Conservation (phyloP, 2,329 filamentous ascomycete species). For the Aspergillus neotritici region DNA sequence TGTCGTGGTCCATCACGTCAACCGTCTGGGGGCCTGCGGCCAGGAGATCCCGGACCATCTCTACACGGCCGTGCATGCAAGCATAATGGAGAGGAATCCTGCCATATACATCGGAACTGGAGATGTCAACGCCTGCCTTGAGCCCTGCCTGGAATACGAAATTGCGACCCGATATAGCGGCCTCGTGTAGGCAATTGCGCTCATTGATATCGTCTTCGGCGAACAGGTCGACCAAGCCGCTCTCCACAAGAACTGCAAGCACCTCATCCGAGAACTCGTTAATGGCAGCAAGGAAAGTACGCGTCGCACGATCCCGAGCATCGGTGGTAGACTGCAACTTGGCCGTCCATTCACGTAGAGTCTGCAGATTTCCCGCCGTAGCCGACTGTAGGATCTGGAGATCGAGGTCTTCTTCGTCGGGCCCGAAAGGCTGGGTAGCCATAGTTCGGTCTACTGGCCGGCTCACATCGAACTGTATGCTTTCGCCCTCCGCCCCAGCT, state of each 20-base stretch:
- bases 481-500: constrained; percentile 94
- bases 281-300: constrained; percentile 84
- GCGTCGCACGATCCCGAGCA: constrained; percentile 70
- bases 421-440: constrained; percentile 47
- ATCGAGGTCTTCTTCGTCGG: constrained; percentile 85
- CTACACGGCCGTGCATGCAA: constrained; percentile 84
- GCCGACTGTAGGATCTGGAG: constrained; percentile 79
- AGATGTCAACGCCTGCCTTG: constrained; percentile 67
- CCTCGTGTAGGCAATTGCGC: constrained; percentile 90
- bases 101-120: constrained; percentile 85
- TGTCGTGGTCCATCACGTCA: constrained; percentile 88
- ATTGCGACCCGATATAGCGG: constrained; percentile 84
- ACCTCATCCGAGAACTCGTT: constrained; percentile 76
- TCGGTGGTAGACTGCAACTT: constrained; percentile 61
- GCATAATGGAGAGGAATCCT: constrained; percentile 92
- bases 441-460: constrained; percentile 37
- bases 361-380: constrained; percentile 70
- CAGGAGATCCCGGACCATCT: constrained; percentile 72
- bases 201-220: constrained; percentile 98
- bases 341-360: constrained; percentile 72
- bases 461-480: constrained; percentile 69
- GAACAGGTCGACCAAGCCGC: constrained; percentile 77
- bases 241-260: constrained; percentile 70
- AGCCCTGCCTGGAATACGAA: constrained; percentile 73
- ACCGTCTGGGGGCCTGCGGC: constrained; percentile 67